Base-by-base conservation (phyloP, 164 flowering plant genomes). In the Aristolochia californica region DNA sequence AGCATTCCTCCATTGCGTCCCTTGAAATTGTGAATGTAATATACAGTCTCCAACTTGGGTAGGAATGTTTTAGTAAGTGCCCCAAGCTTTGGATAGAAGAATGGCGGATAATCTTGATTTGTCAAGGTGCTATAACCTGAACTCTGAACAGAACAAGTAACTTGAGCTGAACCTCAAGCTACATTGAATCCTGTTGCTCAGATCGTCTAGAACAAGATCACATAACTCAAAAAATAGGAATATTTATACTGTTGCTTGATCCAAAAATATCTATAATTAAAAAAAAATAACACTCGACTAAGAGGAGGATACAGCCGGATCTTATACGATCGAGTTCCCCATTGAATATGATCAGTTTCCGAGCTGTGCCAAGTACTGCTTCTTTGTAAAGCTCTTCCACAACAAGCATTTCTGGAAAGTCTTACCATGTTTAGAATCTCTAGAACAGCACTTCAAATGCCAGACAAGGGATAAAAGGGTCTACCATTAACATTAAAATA, bases 241-340 rank as follows among this genome's bases (percentile, higher is more conserved):
- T 4, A 8, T 2, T 34, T 34, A 34, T 8, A 2, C 40, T 34
- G 40, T 34, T 34, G 4, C 40, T 0, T 2, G 10, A 3, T 34
- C 11, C 40, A 34, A 34, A 34, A 7, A 34, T 34, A 34, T 34
- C 4, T 34, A 34, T 0, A 34, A 34, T 34, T 34, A 9, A 34
- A 34, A 34, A 9, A 34, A 34, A 5, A 34, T 34, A 28, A 7
- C 34, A 28, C 34, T 28, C 24, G 26, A 20, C 43, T 25, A 43
- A 25, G 23, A 27, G 24, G 21, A 84, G 95, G 98, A 88, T 91
- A 91, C 98, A 88, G 4, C 96, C 98, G 30, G 84, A 79, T 77
- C 98, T 82, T 70, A 91, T 91, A 12, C 96, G 88, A 62, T 91
- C 98, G 51, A 91, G 95, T 60, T 86, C 98, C 53, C 96, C 96